Evolutionary conservation across 768 basidiomycete species (phyloP).

Genomic region (Termitomyces sp.): DNA sequence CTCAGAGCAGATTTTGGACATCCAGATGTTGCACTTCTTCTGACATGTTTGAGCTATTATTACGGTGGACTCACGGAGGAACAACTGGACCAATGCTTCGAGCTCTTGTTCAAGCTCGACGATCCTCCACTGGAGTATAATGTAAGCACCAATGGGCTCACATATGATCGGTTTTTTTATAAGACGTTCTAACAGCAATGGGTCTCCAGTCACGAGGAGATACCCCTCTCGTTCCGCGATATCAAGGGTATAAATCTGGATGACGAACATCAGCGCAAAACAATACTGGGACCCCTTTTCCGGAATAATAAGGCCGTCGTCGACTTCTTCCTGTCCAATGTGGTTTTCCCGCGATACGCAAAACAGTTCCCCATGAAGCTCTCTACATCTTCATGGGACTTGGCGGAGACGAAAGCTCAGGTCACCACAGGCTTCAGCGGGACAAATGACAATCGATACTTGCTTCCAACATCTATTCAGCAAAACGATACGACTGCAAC

Average conservation of each 20-base stretch:
- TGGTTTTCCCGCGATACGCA: constrained; percentile 49
- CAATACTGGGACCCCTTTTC: constrained; percentile 30
- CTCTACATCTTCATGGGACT: constrained; percentile 51
- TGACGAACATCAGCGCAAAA: constrained; percentile 29
- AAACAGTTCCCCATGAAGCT: constrained; percentile 46
- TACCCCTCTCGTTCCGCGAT: constrained; percentile 28
- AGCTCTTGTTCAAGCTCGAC: constrained; percentile 34
- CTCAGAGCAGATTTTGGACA: constrained; percentile 48
- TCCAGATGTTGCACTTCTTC: constrained; percentile 41
- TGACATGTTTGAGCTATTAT: constrained; percentile 49
- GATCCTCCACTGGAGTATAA: constrained; percentile 40
- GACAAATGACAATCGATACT: constrained; percentile 46
- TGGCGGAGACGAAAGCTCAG: constrained; percentile 34
- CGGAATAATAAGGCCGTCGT: constrained; percentile 33
- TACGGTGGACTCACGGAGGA: constrained; percentile 38
- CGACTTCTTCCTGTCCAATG: constrained; percentile 41
- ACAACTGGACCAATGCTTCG: constrained; percentile 35
- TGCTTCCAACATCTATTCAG: constrained; percentile 32
- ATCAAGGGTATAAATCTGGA: constrained; percentile 38
- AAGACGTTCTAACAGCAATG: not conserved
- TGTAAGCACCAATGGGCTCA: not conserved
- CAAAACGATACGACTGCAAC: constrained; percentile 16
- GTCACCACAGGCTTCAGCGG: constrained; percentile 52
- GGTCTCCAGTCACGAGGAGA: constrained; percentile 2
- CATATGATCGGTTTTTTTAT: not conserved